A percentile compares a stretch with the other conserved stretches of the same genome.
Conservation (phyloP, 1,139 yeast genomes). For the Pichiaceae sp. region DNA sequence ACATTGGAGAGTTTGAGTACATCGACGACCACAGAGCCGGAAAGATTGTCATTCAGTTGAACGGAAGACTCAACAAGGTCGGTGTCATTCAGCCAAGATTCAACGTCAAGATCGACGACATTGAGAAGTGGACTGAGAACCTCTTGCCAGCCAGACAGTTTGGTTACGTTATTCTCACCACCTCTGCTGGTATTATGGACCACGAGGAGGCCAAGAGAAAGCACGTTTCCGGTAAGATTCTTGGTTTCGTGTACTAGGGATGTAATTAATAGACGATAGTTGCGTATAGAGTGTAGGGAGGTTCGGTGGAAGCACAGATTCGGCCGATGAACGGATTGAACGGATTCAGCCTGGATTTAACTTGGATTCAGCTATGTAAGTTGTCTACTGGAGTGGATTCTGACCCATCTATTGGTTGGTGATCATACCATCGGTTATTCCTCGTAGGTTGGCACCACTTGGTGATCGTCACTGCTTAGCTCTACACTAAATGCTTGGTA, state of each 20-base stretch:
- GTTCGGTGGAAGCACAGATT: no score
- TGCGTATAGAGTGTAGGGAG: no score
- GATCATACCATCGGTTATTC: no score
- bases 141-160: slow-evolving; percentile 97
- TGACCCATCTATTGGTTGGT: no score
- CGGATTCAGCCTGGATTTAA: no score
- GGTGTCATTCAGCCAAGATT: slow-evolving; percentile 98
- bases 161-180: slow-evolving; percentile 92
- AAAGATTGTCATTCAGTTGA: slow-evolving; percentile 89
- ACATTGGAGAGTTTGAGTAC: slow-evolving; percentile 97
- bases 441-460: no score
- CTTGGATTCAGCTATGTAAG: no score
- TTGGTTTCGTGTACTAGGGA: slow-evolving; percentile 83
- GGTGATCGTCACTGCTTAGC: no score
- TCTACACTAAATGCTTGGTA: no score
- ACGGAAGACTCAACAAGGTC: slow-evolving; percentile 96
- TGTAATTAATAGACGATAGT: no score
- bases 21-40: slow-evolving; percentile 99
- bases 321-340: no score
- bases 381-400: no score
- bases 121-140: slow-evolving; percentile 97
- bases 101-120: slow-evolving; percentile 86
- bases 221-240: slow-evolving; percentile 97
- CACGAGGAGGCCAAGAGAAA: slow-evolving; percentile 99
- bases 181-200: slow-evolving; percentile 99